Conservation (phyloP, 495 filamentous ascomycete genomes). For the Podospora comata region DNA sequence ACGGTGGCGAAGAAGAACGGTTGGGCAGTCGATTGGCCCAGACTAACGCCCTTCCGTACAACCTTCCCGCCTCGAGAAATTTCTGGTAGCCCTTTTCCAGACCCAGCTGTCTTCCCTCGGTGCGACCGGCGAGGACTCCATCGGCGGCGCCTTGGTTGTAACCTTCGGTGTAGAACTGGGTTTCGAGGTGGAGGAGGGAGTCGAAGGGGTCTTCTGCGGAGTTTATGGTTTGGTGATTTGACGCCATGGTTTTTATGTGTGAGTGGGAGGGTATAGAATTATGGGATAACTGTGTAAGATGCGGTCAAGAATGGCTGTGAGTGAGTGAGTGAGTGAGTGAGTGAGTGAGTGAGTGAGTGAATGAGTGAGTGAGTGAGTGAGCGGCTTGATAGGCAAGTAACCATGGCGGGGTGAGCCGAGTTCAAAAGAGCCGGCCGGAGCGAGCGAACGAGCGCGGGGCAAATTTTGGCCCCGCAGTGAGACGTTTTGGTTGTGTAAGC, state of each 20-base stretch:
- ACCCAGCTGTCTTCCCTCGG: constrained; percentile 86
- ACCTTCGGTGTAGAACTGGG: constrained; percentile 82
- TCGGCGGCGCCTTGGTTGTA: constrained; percentile 71
- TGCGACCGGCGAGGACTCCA: constrained; percentile 72
- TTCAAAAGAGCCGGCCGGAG: neutral
- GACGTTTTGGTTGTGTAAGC: neutral
- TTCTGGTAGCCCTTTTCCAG: constrained; percentile 93
- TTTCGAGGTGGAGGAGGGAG: constrained; percentile 71
- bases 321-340: too few relatives aligned
- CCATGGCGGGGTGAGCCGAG: constrained; percentile 6
- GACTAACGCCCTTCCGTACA: constrained; percentile 78
- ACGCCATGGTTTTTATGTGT: constrained; percentile 1
- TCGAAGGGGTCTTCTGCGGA: constrained; percentile 58
- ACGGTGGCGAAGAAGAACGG: neutral
- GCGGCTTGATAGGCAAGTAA: neutral
- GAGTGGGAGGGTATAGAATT: neutral
- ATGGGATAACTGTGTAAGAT: too few relatives aligned
- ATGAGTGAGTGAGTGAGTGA: constrained; percentile 4
- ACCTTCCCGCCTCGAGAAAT: constrained; percentile 69
- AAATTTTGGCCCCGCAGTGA: constrained; percentile 16
- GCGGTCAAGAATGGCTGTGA: too few relatives aligned
- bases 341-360: too few relatives aligned
- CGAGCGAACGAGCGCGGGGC: constrained; percentile 20
- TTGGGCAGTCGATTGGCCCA: constrained; percentile 56
- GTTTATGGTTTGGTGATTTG: neutral